A percentile compares a stretch with the other conserved stretches of the same genome.
Evolutionary conservation across 1,139 yeast species (phyloP).

Genomic region (Candida sp.): DNA sequence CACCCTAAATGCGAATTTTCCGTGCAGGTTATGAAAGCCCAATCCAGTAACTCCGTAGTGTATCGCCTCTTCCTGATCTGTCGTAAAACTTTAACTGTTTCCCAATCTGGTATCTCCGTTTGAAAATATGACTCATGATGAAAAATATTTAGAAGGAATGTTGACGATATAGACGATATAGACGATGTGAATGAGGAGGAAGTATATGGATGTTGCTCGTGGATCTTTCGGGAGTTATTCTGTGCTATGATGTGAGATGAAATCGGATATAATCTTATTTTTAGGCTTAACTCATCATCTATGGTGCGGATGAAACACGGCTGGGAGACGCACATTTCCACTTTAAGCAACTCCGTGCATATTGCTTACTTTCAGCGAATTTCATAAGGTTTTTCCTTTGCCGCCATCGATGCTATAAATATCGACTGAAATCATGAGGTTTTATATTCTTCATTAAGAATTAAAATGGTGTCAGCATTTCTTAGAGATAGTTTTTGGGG

Average conservation of each 20-base stretch:
- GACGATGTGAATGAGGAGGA: no score
- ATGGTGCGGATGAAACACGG: background rate
- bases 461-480: slow-evolving; percentile 14
- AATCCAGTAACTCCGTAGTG: no score
- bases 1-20: background rate
- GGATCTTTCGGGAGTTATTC: no score
- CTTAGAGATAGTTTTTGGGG: slow-evolving; percentile 34
- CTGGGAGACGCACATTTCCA: background rate
- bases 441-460: background rate
- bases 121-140: background rate
- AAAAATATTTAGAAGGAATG: no score
- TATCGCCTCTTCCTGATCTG: background rate
- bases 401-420: background rate
- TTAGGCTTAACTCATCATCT: background rate
- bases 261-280: no score
- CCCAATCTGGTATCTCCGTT: background rate
- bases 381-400: background rate
- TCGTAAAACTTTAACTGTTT: background rate
- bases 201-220: no score
- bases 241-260: no score
- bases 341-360: background rate
- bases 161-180: no score
- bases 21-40: no score
- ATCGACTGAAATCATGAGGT: background rate
- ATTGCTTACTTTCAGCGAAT: background rate